These are phyloP conservation scores for Metschnikowia similis DNA, from an alignment of 805 yeast genomes.

Conservation along the genomic window DNA sequence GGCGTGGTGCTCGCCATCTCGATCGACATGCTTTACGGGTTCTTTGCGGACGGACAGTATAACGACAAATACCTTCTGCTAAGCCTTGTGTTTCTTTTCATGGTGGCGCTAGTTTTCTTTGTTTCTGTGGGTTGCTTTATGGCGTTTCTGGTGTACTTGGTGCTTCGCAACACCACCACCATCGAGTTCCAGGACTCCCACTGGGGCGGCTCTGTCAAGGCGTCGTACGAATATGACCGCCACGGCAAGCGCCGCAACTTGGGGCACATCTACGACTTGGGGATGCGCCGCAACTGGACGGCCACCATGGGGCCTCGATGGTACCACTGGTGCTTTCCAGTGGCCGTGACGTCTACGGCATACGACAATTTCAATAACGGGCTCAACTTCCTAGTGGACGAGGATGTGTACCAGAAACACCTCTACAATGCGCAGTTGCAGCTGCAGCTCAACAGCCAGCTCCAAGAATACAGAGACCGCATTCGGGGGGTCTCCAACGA, in stretches of 20 bases:
- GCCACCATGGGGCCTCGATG: slow-evolving; percentile 68
- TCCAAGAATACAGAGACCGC: slow-evolving; percentile 20
- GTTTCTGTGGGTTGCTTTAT: slow-evolving; percentile 46
- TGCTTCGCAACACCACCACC: slow-evolving; percentile 69
- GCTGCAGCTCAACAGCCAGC: slow-evolving; percentile 41
- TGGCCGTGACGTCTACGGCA: slow-evolving; percentile 17
- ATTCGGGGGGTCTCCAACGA: slow-evolving; percentile 8
- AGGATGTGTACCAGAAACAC: slow-evolving; percentile 37
- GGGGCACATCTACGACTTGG: slow-evolving; percentile 77
- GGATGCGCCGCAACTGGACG: slow-evolving; percentile 57
- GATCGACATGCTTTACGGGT: slow-evolving; percentile 40
- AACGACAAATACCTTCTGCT: slow-evolving; percentile 45
- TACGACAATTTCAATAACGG: slow-evolving; percentile 38
- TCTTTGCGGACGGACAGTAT: slow-evolving; percentile 43
- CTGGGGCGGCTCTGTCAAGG: slow-evolving; percentile 40
- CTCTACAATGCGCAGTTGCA: slow-evolving; percentile 42
- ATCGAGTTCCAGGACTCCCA: slow-evolving; percentile 65
- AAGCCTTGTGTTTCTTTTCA: slow-evolving; percentile 55
- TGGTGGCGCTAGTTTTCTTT: slow-evolving; percentile 54
- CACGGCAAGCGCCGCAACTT: slow-evolving; percentile 37
- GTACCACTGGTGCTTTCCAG: slow-evolving; percentile 72
- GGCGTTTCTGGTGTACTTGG: slow-evolving; percentile 53
- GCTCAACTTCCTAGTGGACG: slow-evolving; percentile 47
- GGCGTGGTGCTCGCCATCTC: slow-evolving; percentile 38
- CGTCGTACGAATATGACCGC: slow-evolving; percentile 32